Evolutionary conservation across 495 filamentous ascomycete genomes (phyloP).

Genomic region (Trichodelitschia bisporula): DNA sequence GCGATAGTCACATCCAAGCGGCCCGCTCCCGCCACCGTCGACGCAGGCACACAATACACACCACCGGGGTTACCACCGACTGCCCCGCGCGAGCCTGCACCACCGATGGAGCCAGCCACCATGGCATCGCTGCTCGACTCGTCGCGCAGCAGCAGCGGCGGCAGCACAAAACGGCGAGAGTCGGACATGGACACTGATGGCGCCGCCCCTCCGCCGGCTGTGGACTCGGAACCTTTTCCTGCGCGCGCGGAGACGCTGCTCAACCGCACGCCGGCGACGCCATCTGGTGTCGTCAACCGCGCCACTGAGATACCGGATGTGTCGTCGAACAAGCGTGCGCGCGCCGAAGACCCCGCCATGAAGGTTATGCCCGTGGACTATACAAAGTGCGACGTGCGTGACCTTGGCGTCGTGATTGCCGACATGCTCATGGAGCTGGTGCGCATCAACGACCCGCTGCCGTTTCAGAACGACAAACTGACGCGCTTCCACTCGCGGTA

Average conservation of each 20-base stretch:
- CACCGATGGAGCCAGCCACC: neutral
- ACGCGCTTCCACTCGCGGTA: slow-evolving; percentile 91
- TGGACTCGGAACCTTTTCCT: slow-evolving; percentile 2
- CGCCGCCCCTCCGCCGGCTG: slow-evolving; percentile 3
- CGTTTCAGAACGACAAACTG: slow-evolving; percentile 55
- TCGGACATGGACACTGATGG: too few relatives aligned
- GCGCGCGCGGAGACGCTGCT: too few relatives aligned
- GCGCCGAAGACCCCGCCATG: slow-evolving; percentile 5
- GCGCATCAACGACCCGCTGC: slow-evolving; percentile 72
- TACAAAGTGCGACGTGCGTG: slow-evolving; percentile 50
- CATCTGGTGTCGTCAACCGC: too few relatives aligned
- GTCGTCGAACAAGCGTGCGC: slow-evolving; percentile 11
- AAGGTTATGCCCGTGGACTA: slow-evolving; percentile 59
- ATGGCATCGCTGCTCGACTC: slow-evolving; percentile 1
- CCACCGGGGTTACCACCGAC: slow-evolving; percentile 15
- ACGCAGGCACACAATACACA: slow-evolving; percentile 17
- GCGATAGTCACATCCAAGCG: too few relatives aligned
- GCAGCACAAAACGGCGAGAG: slow-evolving; percentile 9
- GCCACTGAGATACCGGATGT: slow-evolving; percentile 8
- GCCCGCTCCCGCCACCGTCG: slow-evolving; percentile 3
- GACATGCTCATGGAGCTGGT: slow-evolving; percentile 93
- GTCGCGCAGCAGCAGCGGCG: neutral
- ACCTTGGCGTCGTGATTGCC: slow-evolving; percentile 71
- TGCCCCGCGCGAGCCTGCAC: slow-evolving; percentile 1
- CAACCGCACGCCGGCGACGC: too few relatives aligned